A percentile compares a stretch with the other conserved stretches of the same genome.
These are phyloP conservation scores for Delitschia confertaspora DNA, from an alignment of 495 filamentous ascomycete genomes.

Conservation along the genomic window DNA sequence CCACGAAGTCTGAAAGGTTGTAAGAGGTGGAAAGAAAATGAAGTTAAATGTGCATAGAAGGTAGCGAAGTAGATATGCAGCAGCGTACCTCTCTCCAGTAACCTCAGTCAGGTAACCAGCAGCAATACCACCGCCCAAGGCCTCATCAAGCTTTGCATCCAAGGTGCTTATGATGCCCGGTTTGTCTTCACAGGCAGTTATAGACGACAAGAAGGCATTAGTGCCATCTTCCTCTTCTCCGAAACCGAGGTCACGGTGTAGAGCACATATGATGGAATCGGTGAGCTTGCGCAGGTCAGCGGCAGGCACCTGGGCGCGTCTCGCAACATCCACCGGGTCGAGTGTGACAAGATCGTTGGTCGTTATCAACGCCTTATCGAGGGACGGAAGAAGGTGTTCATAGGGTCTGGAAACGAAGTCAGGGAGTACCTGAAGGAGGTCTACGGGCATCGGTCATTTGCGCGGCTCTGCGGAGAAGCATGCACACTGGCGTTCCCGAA, in stretches of 20 bases:
- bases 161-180: conserved; percentile 70
- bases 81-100: conserved; percentile 69
- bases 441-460: conserved; percentile 32
- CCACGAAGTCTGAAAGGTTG: not conserved
- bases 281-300: conserved; percentile 66
- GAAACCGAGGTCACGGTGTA: conserved; percentile 58
- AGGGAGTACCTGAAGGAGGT: conserved; percentile 77
- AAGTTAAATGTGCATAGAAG: conserved; percentile 1
- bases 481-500: conserved; percentile 1
- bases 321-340: conserved; percentile 74
- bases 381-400: conserved; percentile 63
- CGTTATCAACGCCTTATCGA: conserved; percentile 66
- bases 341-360: conserved; percentile 80
- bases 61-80: not conserved
- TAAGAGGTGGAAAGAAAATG: conserved; percentile 4
- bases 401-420: conserved; percentile 61
- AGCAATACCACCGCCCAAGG: conserved; percentile 78
- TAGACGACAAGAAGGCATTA: conserved; percentile 11
- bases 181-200: conserved; percentile 27
- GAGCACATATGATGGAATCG: conserved; percentile 50
- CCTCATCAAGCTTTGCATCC: conserved; percentile 61
- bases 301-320: conserved; percentile 72
- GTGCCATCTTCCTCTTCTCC: conserved; percentile 20
- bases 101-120: conserved; percentile 79
- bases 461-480: conserved; percentile 27